Evolutionary conservation across 768 basidiomycete species (phyloP).

Genomic region (Termitomyces sp.): DNA sequence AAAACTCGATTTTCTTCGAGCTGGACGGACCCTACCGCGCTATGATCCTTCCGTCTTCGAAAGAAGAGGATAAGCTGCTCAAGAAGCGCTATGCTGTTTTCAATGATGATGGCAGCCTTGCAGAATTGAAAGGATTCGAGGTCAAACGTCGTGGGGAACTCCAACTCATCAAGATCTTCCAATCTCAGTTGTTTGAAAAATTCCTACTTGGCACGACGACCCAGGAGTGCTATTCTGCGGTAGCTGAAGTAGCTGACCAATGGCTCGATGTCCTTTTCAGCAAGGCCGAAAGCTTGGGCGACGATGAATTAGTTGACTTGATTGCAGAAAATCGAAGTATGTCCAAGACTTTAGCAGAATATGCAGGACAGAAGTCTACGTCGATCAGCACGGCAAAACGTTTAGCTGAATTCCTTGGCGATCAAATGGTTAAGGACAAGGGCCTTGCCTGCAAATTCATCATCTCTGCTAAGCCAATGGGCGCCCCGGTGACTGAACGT

Average conservation of each 20-base stretch:
- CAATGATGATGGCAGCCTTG: conserved; percentile 95
- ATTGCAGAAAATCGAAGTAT: conserved; percentile 99
- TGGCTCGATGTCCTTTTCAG: conserved; percentile 96
- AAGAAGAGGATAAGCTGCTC: conserved; percentile 96
- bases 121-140: conserved; percentile 98
- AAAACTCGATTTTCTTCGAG: conserved; percentile 99
- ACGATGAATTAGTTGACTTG: conserved; percentile 93
- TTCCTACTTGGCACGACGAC: conserved; percentile 91
- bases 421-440: conserved; percentile 99
- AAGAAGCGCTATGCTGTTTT: conserved; percentile 99
- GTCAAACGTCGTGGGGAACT: conserved; percentile 97
- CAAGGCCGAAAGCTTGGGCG: conserved; percentile 75
- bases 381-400: conserved; percentile 95
- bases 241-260: conserved; percentile 89
- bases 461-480: conserved; percentile 89
- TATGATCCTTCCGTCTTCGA: conserved; percentile 98
- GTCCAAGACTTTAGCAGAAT: conserved; percentile 95
- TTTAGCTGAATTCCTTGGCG: conserved; percentile 93
- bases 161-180: conserved; percentile 99
- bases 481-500: conserved; percentile 94
- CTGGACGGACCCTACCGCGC: conserved; percentile 97
- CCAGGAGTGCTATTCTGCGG: conserved; percentile 92
- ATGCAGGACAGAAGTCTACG: conserved; percentile 94
- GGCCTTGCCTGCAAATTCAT: conserved; percentile 98
- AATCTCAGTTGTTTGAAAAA: conserved; percentile 96